Percentiles rank a stretch among this genome's conserved stretches.
phyloP scores from a whole-genome alignment of 2,329 filamentous ascomycete genomes.

The Diaporthe citriasiana region DNA sequence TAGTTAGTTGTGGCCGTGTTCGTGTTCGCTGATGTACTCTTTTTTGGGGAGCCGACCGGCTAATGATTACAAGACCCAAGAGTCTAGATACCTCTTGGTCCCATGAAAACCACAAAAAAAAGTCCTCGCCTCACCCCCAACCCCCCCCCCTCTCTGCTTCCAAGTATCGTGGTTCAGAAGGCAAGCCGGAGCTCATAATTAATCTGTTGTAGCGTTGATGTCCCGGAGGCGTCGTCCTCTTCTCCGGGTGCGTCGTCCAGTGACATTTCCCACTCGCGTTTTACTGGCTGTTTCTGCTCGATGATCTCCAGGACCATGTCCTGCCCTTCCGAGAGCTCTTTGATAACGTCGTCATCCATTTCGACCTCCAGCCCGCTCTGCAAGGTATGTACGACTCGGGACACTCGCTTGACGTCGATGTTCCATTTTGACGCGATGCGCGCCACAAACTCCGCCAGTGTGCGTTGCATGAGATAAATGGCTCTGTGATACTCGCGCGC shows the following conservation, averaged over 20 bases:
- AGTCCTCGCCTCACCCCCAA: background rate
- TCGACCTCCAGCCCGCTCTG: slow-evolving; percentile 84
- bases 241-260: slow-evolving; percentile 59
- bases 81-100: slow-evolving; percentile 25
- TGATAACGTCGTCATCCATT: slow-evolving; percentile 90
- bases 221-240: slow-evolving; percentile 53
- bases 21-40: slow-evolving; percentile 16
- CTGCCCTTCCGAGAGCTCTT: slow-evolving; percentile 88
- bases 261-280: slow-evolving; percentile 74
- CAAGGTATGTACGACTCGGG: slow-evolving; percentile 79
- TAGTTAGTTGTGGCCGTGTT: slow-evolving; percentile 38
- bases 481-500: slow-evolving; percentile 81
- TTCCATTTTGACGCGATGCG: slow-evolving; percentile 85
- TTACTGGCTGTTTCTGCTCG: slow-evolving; percentile 59
- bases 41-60: background rate
- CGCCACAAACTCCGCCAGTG: slow-evolving; percentile 78
- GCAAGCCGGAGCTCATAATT: slow-evolving; percentile 62
- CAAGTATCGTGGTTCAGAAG: slow-evolving; percentile 54
- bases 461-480: slow-evolving; percentile 86
- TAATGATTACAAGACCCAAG: slow-evolving; percentile 36
- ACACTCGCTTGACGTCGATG: slow-evolving; percentile 79
- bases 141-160: background rate
- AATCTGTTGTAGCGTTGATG: slow-evolving; percentile 49
- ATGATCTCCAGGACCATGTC: slow-evolving; percentile 85
- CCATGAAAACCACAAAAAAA: slow-evolving; percentile 16